Base-by-base conservation (phyloP, 768 basidiomycete genomes). In the Brasilioporus rufonigricans region DNA sequence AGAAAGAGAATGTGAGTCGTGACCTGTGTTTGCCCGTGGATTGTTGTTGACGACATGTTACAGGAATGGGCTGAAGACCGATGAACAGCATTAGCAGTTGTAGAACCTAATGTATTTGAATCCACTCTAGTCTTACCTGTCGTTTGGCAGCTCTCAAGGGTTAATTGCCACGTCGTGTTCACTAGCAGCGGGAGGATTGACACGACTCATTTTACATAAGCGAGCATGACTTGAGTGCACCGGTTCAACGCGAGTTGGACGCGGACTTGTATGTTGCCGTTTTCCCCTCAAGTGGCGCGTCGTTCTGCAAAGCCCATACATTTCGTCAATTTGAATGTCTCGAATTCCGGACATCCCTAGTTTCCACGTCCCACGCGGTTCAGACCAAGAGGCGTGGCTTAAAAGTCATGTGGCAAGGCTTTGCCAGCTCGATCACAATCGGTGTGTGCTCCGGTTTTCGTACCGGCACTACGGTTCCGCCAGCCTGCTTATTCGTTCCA, bases 61-160 rank as follows among this genome's bases (percentile, higher is more conserved):
- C 56, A 91, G 90, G 91, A 93, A 89, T 93, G 91, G 91, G 91
- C 91, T 60, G 91, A 93, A 78, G 91, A 93, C 68, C 86, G 90
- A 77, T 93, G 81, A 83, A 56, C 53, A 56, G 48, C 41, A 36
- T 46, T 45, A 31, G 55, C 51, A 51, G 41, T 53, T 48, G 63
- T 62, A 70, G 61, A 63, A 32, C 24, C 35, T 71, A 66, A 58
- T 48, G 50, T 69, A 65, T 62, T 61, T 46, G 51, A 56, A 44
- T 48, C 16, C 59, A 64, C 45, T 55, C 60, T 62, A 63, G 52
- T 65, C 47, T 57, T 61, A 43, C n/a, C 31, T 44, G 47, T 48
- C 54, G 53, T 53, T 48, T 62, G 33, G 43, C 56, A 59, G 44
- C 52, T 19, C 44, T 63, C 60, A 40, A 50, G 35, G 18, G 24